These are phyloP conservation scores for Lasiodiplodia sp. DNA, from an alignment of 2,329 filamentous ascomycete species.

Conservation along the genomic window DNA sequence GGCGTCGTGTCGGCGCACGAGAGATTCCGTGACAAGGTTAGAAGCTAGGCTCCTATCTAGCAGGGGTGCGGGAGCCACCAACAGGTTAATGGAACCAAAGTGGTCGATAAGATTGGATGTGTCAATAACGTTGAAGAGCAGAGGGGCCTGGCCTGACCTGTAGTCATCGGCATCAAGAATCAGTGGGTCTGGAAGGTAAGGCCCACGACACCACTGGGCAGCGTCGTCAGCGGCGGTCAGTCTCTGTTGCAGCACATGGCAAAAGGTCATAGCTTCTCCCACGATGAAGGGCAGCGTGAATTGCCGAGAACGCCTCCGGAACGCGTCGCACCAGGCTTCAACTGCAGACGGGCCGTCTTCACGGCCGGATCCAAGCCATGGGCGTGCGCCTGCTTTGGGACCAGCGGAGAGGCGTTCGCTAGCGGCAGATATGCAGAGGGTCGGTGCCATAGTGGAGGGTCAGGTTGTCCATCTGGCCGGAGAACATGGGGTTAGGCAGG, in stretches of 20 bases:
- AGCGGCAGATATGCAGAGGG: slow-evolving; percentile 43
- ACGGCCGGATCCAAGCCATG: slow-evolving; percentile 29
- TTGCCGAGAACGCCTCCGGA: slow-evolving; percentile 41
- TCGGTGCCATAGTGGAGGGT: slow-evolving; percentile 59
- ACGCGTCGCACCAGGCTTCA: slow-evolving; percentile 54
- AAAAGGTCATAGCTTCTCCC: slow-evolving; percentile 61
- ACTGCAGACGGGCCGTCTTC: slow-evolving; percentile 54
- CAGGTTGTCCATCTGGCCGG: slow-evolving; percentile 44
- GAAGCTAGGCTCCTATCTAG: slow-evolving; percentile 55
- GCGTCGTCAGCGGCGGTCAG: slow-evolving; percentile 32
- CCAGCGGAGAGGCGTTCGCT: slow-evolving; percentile 28
- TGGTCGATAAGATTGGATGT: slow-evolving; percentile 58
- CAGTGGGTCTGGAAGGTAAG: slow-evolving; percentile 54
- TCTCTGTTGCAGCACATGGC: slow-evolving; percentile 57
- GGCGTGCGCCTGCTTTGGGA: background rate
- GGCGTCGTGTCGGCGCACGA: slow-evolving; percentile 36
- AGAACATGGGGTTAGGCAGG: slow-evolving; percentile 54
- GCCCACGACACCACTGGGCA: slow-evolving; percentile 40
- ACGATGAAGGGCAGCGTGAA: slow-evolving; percentile 56
- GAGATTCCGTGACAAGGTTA: slow-evolving; percentile 57
- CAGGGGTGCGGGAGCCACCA: slow-evolving; percentile 57
- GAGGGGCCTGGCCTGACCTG: slow-evolving; percentile 38
- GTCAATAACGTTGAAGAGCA: slow-evolving; percentile 63
- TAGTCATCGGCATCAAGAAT: slow-evolving; percentile 52
- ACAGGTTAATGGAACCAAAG: slow-evolving; percentile 54